Conservation (phyloP, 805 yeast species). For the Dipodascus albidus region DNA sequence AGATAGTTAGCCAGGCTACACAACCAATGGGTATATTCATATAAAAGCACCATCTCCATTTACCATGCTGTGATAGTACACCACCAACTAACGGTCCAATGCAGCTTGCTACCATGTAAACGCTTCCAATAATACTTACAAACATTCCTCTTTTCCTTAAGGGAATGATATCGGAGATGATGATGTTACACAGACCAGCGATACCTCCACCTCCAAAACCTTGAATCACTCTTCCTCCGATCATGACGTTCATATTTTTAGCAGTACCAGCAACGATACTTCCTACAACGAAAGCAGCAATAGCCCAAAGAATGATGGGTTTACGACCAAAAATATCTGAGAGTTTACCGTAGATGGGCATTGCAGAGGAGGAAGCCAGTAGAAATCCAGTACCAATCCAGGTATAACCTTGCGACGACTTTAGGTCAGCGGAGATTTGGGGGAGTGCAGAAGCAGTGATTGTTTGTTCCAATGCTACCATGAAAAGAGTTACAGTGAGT, state of each 20-base stretch:
- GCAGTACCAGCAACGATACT: constrained; percentile 33
- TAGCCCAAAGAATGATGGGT: constrained; percentile 27
- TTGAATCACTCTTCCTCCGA: constrained; percentile 53
- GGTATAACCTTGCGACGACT: constrained; percentile 34
- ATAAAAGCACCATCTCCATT: constrained; percentile 46
- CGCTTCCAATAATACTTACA: constrained; percentile 15
- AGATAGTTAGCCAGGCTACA: constrained; percentile 20
- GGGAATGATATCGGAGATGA: constrained; percentile 35
- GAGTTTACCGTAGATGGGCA: constrained; percentile 54
- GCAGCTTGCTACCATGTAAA: constrained; percentile 20
- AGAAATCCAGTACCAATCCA: constrained; percentile 61
- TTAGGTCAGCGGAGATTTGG: constrained; percentile 29
- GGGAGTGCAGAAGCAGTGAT: constrained; percentile 43
- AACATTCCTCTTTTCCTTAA: constrained; percentile 15
- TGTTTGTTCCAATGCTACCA: constrained; percentile 38
- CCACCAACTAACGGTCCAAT: constrained; percentile 49
- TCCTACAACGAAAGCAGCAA: constrained; percentile 30
- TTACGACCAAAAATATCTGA: constrained; percentile 37
- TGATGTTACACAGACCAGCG: constrained; percentile 40
- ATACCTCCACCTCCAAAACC: constrained; percentile 66
- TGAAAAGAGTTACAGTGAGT: constrained; percentile 12
- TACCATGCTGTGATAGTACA: constrained; percentile 31
- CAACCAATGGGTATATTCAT: constrained; percentile 32
- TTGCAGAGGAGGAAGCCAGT: constrained; percentile 50
- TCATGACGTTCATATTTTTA: constrained; percentile 40